Evolutionary conservation across 164 flowering plant species (phyloP).

Genomic region (Vitis amurensis): DNA sequence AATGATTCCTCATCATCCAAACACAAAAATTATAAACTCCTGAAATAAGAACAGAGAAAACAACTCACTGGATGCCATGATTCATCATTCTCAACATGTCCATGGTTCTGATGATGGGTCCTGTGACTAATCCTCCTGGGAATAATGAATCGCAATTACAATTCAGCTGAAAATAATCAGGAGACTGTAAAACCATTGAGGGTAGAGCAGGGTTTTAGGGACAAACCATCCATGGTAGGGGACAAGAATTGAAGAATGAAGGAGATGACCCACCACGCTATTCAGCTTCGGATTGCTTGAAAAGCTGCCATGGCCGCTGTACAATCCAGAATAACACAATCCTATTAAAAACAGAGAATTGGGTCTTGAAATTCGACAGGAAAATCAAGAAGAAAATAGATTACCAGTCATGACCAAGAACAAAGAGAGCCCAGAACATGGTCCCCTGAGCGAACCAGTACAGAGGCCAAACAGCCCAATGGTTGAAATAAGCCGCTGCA

Average conservation of each 20-base stretch:
- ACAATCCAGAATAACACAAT: constrained; percentile 5
- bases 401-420: constrained; percentile 90
- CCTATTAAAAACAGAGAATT: background rate
- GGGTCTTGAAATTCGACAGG: background rate
- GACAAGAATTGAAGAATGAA: constrained; percentile 83
- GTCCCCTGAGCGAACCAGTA: constrained; percentile 85
- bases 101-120: constrained; percentile 88
- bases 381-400: constrained; percentile 2
- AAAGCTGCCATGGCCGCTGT: constrained; percentile 90
- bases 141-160: no score
- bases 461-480: constrained; percentile 72
- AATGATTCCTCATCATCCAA: background rate
- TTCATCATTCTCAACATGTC: constrained; percentile 85
- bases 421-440: constrained; percentile 91
- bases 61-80: constrained; percentile 80
- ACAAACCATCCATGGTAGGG: constrained; percentile 87
- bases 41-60: background rate
- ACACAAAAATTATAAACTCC: background rate
- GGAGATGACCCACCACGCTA: constrained; percentile 69
- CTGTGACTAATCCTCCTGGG: constrained; percentile 87
- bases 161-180: background rate
- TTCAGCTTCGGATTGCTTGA: constrained; percentile 56
- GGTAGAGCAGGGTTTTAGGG: constrained; percentile 1
- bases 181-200: background rate
- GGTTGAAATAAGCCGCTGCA: constrained; percentile 53